These are phyloP conservation scores for Vigna reflexopilosa DNA, from an alignment of 306 rosid species.

Conservation along the genomic window DNA sequence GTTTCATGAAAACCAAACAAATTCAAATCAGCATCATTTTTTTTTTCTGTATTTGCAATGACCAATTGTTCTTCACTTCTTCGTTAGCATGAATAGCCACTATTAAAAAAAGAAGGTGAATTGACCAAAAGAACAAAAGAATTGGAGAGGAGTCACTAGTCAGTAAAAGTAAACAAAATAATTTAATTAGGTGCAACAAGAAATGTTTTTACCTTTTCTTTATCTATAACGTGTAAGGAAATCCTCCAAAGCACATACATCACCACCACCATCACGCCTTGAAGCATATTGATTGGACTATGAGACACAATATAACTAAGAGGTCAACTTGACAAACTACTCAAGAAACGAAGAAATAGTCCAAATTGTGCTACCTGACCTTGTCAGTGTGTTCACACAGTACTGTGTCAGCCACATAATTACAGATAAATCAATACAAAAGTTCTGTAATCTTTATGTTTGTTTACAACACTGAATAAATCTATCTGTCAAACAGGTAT, in stretches of 20 bases:
- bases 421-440: constrained; percentile 34
- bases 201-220: neutral
- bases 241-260: constrained; percentile 25
- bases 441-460: constrained; percentile 13
- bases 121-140: constrained; percentile 30
- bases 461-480: constrained; percentile 15
- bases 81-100: constrained; percentile 25
- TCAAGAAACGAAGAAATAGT: constrained; percentile 39
- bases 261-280: constrained; percentile 5
- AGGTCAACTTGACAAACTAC: constrained; percentile 37
- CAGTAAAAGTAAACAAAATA: neutral
- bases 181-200: constrained; percentile 30
- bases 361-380: constrained; percentile 49
- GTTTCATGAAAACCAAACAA: neutral
- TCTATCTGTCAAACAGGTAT: constrained; percentile 11
- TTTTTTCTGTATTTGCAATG: neutral
- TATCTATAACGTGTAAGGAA: neutral
- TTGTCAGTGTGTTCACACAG: constrained; percentile 47
- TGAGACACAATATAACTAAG: constrained; percentile 36
- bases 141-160: neutral
- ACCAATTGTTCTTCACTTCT: neutral
- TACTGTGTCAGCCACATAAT: constrained; percentile 35
- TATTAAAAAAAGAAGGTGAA: neutral
- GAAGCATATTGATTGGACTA: constrained; percentile 16
- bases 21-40: neutral